A percentile compares a stretch with the other conserved stretches of the same genome.
These are phyloP conservation scores for Kodamaea restingae DNA, from an alignment of 805 yeast genomes.

Conservation along the genomic window DNA sequence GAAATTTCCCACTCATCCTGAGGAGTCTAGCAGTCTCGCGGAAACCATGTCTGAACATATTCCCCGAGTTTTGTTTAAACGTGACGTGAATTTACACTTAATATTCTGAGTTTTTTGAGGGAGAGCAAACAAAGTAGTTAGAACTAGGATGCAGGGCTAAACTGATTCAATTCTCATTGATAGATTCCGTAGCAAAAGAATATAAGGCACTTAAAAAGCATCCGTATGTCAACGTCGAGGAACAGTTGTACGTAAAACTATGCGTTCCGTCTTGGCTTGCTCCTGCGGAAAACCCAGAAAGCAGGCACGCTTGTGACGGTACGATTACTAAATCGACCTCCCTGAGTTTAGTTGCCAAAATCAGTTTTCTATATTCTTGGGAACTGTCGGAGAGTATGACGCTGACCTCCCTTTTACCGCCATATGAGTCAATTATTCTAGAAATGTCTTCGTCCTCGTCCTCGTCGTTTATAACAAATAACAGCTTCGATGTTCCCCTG, in stretches of 20 bases:
- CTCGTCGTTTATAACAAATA: background rate
- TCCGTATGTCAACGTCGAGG: slow-evolving; percentile 13
- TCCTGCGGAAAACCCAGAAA: too few species aligned
- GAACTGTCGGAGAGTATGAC: background rate
- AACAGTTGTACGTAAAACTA: slow-evolving; percentile 11
- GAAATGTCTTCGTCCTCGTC: slow-evolving; percentile 1
- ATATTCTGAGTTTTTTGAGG: too few species aligned
- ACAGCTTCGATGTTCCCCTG: background rate
- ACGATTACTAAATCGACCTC: background rate
- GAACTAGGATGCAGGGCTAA: too few species aligned
- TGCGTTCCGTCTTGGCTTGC: background rate
- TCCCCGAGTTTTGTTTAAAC: background rate
- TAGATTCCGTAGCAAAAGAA: slow-evolving; percentile 8
- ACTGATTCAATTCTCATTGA: background rate
- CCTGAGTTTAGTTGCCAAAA: too few species aligned
- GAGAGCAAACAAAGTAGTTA: too few species aligned
- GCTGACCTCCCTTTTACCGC: slow-evolving; percentile 3
- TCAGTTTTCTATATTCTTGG: too few species aligned
- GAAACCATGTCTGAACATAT: background rate
- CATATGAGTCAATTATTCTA: slow-evolving; percentile 4
- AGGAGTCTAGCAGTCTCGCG: background rate
- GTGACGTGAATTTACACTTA: background rate
- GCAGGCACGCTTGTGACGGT: background rate
- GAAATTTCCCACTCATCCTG: background rate
- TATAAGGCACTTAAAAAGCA: slow-evolving; percentile 15